Evolutionary conservation across 78 protist species (phyloP), one percentile per base, ranked within the genome.

Genomic region (Dictyostelium firmibasis): DNA sequence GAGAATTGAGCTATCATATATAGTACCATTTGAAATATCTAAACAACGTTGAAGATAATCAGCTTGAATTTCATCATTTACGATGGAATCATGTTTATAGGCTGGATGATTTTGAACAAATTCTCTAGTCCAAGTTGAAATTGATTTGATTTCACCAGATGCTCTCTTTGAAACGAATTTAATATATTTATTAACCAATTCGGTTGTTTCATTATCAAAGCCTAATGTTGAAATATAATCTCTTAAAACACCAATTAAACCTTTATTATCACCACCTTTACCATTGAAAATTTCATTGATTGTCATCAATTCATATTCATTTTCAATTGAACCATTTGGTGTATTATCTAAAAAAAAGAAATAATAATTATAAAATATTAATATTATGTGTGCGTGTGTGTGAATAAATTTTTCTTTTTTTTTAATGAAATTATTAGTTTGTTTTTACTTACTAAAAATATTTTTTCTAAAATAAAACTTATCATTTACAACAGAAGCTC

Each of bases 381-480:
- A n/a, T n/a, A n/a, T n/a, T n/a, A n/a, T n/a, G n/a, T n/a, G n/a
- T n/a, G n/a, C n/a, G n/a, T n/a, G n/a, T n/a, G n/a, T n/a, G n/a
- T n/a, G n/a, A n/a, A n/a, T n/a, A n/a, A n/a, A n/a, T n/a, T n/a
- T n/a, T n/a, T n/a, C n/a, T n/a, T n/a, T n/a, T n/a, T n/a, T n/a
- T n/a, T n/a, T n/a, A n/a, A n/a, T n/a, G n/a, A n/a, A n/a, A n/a
- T n/a, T n/a, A n/a, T n/a, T n/a, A n/a, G n/a, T n/a, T n/a, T n/a
- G n/a, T n/a, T n/a, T n/a, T n/a, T n/a, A 38, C 74, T 33, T 81
- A 81, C 86, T 53, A 81, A 27, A 23, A 33, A 83, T 84, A 38
- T 91, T 60, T 62, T 96, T 93, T 27, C 99, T 96, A 81, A 95
- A 98, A 84, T 44, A 84, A 81, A 98, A 98, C 74, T 91, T 91